Percentiles rank a stretch among this genome's conserved stretches.
phyloP scores from a whole-genome alignment of 768 basidiomycete species.

The Leccinum arenicola region DNA sequence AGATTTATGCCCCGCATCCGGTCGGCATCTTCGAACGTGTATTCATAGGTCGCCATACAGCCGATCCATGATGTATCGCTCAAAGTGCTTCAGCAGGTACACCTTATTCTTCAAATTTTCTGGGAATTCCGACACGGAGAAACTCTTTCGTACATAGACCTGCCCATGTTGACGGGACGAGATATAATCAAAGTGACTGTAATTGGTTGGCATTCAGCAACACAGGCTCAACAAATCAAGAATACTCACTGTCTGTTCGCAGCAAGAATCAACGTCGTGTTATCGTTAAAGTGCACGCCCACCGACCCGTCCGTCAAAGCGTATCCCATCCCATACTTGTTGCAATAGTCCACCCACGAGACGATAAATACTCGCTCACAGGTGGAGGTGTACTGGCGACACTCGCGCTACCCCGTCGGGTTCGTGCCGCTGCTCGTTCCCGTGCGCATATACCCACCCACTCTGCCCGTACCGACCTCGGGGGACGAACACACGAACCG shows the following conservation, averaged over 20 bases:
- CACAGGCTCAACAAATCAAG: background rate
- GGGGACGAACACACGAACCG: too few species aligned
- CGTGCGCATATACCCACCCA: too few species aligned
- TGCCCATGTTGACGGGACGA: conserved; percentile 62
- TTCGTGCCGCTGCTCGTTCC: too few species aligned
- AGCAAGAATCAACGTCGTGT: conserved; percentile 79
- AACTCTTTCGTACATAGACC: conserved; percentile 69
- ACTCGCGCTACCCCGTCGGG: too few species aligned
- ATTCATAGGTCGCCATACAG: conserved; percentile 81
- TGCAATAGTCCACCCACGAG: conserved; percentile 99
- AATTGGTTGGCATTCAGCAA: background rate
- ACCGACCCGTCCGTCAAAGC: conserved; percentile 93
- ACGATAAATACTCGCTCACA: conserved; percentile 84
- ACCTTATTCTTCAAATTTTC: conserved; percentile 87
- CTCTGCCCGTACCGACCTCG: too few species aligned
- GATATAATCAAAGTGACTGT: conserved; percentile 84
- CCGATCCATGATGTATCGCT: conserved; percentile 90
- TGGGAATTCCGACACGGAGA: conserved; percentile 68
- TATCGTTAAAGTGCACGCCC: conserved; percentile 96
- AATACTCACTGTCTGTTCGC: conserved; percentile 78
- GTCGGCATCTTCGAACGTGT: conserved; percentile 68
- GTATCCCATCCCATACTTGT: conserved; percentile 99
- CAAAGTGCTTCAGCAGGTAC: conserved; percentile 91
- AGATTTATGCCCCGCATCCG: conserved; percentile 88
- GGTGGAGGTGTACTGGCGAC: too few species aligned